A percentile compares a stretch with the other conserved stretches of the same genome.
Evolutionary conservation across 768 basidiomycete genomes (phyloP).

Genomic region (Russula lepida): DNA sequence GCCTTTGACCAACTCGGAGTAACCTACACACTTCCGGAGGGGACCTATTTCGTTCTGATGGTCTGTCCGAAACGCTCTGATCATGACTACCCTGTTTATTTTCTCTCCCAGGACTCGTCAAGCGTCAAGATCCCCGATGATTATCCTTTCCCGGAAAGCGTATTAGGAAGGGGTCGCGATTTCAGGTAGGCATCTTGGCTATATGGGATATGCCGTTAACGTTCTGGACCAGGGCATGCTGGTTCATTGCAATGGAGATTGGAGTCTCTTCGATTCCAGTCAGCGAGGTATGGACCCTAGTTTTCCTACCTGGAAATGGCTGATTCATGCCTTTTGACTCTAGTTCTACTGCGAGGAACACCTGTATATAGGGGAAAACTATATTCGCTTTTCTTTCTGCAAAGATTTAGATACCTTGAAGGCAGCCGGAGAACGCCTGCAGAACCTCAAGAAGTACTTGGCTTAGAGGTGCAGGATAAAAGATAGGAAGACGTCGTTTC

Average conservation of each 20-base stretch:
- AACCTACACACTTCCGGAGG: conserved; percentile 82
- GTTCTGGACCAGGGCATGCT: conserved; percentile 55
- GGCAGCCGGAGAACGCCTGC: conserved; percentile 75
- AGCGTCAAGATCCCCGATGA: conserved; percentile 70
- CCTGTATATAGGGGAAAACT: conserved; percentile 75
- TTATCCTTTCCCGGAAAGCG: conserved; percentile 70
- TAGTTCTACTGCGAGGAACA: conserved; percentile 93
- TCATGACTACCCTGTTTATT: conserved; percentile 2
- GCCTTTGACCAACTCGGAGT: conserved; percentile 80
- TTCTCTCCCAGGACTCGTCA: conserved; percentile 57
- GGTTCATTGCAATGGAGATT: conserved; percentile 88
- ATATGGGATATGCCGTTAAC: conserved; percentile 17
- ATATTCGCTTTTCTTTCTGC: conserved; percentile 89
- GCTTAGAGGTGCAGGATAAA: conserved; percentile 7
- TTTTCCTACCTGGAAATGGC: background rate
- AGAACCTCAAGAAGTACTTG: conserved; percentile 62
- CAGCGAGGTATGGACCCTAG: conserved; percentile 64
- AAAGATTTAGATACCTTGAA: conserved; percentile 84
- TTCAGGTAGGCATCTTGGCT: conserved; percentile 50
- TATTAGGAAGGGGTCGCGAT: conserved; percentile 76
- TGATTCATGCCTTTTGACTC: background rate
- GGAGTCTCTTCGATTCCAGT: conserved; percentile 92
- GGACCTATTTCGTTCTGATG: conserved; percentile 84
- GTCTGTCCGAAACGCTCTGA: conserved; percentile 34
- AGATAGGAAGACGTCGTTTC: background rate